These are phyloP conservation scores for Pythium coloratum DNA, from an alignment of 352 stramenopile genomes.

Conservation along the genomic window DNA sequence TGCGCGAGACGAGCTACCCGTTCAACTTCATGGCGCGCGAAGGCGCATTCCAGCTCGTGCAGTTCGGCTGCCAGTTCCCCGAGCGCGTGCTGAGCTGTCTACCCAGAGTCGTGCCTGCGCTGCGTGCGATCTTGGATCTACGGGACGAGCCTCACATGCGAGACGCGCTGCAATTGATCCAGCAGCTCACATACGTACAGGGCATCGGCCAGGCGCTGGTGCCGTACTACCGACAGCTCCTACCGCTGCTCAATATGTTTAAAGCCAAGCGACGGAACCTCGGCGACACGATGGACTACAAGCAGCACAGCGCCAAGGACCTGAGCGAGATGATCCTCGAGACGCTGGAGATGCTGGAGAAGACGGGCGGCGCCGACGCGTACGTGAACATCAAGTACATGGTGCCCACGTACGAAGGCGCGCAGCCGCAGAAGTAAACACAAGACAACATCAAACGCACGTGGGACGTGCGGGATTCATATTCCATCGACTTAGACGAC, in stretches of 20 bases:
- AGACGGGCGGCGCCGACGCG: slow-evolving; percentile 81
- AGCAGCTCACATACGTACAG: slow-evolving; percentile 50
- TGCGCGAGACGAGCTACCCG: slow-evolving; percentile 72
- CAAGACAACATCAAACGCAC: neutral
- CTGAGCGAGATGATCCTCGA: slow-evolving; percentile 84
- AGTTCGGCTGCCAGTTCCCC: slow-evolving; percentile 58
- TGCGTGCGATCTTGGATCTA: slow-evolving; percentile 76
- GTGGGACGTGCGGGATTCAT: neutral
- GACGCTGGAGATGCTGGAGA: slow-evolving; percentile 89
- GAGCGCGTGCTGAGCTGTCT: slow-evolving; percentile 69
- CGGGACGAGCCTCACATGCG: slow-evolving; percentile 51
- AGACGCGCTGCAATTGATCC: slow-evolving; percentile 56
- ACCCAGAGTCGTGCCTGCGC: slow-evolving; percentile 57
- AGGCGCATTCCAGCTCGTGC: slow-evolving; percentile 80
- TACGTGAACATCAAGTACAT: slow-evolving; percentile 98
- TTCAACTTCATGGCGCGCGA: slow-evolving; percentile 83
- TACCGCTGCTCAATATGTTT: slow-evolving; percentile 90
- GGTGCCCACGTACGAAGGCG: slow-evolving; percentile 93
- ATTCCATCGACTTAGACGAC: neutral
- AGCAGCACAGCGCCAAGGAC: slow-evolving; percentile 77
- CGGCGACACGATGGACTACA: slow-evolving; percentile 91
- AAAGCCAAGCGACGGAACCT: slow-evolving; percentile 89
- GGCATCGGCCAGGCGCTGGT: slow-evolving; percentile 84
- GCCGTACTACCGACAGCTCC: slow-evolving; percentile 90
- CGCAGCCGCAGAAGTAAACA: slow-evolving; percentile 23